phyloP scores from a whole-genome alignment of 2,329 filamentous ascomycete species.

The Endocalyx cinctus region DNA sequence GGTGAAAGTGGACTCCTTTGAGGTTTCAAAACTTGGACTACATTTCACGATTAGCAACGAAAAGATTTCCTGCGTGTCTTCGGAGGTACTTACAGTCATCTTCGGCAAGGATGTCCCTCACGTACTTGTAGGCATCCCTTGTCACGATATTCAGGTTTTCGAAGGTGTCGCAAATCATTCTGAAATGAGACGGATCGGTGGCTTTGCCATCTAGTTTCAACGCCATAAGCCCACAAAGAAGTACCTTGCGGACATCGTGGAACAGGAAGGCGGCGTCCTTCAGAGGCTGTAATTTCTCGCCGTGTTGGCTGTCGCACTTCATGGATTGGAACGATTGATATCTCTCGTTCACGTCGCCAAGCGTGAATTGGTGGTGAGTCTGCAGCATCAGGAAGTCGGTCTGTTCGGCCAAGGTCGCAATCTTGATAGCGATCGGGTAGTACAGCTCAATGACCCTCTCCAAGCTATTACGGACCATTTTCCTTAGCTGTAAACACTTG shows the following conservation, averaged over 20 bases:
- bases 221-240: conserved; percentile 84
- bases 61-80: neutral
- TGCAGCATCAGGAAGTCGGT: conserved; percentile 87
- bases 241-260: conserved; percentile 74
- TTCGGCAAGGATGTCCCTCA: conserved; percentile 68
- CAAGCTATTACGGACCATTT: conserved; percentile 67
- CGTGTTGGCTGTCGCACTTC: conserved; percentile 73
- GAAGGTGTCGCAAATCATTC: conserved; percentile 71
- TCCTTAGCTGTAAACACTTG: conserved; percentile 75
- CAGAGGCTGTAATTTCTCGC: conserved; percentile 71
- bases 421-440: conserved; percentile 60
- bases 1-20: conserved; percentile 62
- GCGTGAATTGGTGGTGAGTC: conserved; percentile 79
- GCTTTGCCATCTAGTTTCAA: conserved; percentile 77
- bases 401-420: conserved; percentile 72
- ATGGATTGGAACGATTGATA: conserved; percentile 58
- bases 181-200: conserved; percentile 74
- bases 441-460: conserved; percentile 67
- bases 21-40: conserved; percentile 47
- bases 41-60: conserved; percentile 10
- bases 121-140: conserved; percentile 55
- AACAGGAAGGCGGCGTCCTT: conserved; percentile 79
- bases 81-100: conserved; percentile 66
- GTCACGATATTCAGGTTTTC: conserved; percentile 59
- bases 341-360: conserved; percentile 68